Base-by-base conservation (phyloP, 331 rosid species). In the Malus hybrid region DNA sequence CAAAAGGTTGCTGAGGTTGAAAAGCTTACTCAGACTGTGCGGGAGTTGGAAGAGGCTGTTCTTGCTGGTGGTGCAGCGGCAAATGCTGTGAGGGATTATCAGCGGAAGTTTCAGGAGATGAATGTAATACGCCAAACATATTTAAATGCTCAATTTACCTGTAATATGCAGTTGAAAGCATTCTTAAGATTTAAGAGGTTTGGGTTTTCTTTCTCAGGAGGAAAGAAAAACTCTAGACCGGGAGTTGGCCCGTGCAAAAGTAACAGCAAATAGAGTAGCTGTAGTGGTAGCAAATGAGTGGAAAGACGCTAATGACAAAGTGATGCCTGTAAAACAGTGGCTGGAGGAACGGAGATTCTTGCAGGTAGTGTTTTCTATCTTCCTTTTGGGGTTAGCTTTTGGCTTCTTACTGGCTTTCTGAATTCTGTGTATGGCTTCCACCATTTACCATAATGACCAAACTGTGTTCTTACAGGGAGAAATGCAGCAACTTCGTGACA, bases 31-130 rank as follows among this genome's bases (percentile, higher is more conserved):
- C 98, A 93, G 78, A 93, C 98, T 78, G 98, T 93, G 61, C 85
- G 98, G 68, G 98, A 93, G 86, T 86, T 93, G 78, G 98, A 93
- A 84, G 98, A 93, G 92, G 97, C 98, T 71, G 97, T 93, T 83
- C 98, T 93, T 85, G 98, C 97, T 46, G 97, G 98, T 22, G 98
- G 98, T 55, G 97, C 98, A 27, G 98, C 98, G 32, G 98, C 98
- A n/a, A 93, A 93, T 85, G 98, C 93, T 77, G 98, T 93, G 89
- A 89, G 98, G 83, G 98, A 93, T 83, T 93, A 93, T 85, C 97
- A 91, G 84, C 90, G 98, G 81, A 91, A 93, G 86, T 86, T 93
- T 78, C 98, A 93, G 84, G 98, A 93, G 85, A 91, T 93, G 98
- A 93, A 93, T 87, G 98, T 93, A 91, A 84, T 11, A 29, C 75